A percentile compares a stretch with the other conserved stretches of the same genome.
phyloP scores from a whole-genome alignment of 2,329 filamentous ascomycete species.

The Aspergillus fischeri region DNA sequence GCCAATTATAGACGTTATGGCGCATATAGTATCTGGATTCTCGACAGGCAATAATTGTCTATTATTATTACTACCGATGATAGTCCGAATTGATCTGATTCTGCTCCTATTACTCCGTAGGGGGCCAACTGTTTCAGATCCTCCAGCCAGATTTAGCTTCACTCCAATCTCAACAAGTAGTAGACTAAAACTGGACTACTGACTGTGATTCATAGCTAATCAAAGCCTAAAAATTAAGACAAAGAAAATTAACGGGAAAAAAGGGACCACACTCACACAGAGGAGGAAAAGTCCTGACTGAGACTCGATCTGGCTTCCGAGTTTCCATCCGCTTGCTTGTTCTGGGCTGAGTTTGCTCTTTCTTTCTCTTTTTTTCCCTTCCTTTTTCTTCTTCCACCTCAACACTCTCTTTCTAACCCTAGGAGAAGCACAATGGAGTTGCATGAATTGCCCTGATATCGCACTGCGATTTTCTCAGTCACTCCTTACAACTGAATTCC shows the following conservation, averaged over 20 bases:
- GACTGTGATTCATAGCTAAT: background rate
- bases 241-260: background rate
- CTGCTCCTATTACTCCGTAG: background rate
- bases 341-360: background rate
- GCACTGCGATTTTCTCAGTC: background rate
- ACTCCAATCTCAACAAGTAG: background rate
- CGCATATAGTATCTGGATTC: background rate
- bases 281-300: background rate
- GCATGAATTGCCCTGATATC: background rate
- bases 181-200: background rate
- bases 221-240: background rate
- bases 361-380: slow-evolving; percentile 2
- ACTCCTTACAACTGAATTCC: background rate
- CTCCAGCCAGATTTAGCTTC: background rate
- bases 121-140: no score
- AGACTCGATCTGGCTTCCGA: slow-evolving; percentile 1
- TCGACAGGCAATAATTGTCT: background rate
- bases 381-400: background rate
- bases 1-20: background rate
- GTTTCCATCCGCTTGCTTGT: background rate
- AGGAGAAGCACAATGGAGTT: background rate
- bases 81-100: background rate
- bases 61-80: background rate
- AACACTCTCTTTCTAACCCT: background rate
- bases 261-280: background rate